Conservation (phyloP, 2,329 filamentous ascomycete species). For the Bertia moriformis region DNA sequence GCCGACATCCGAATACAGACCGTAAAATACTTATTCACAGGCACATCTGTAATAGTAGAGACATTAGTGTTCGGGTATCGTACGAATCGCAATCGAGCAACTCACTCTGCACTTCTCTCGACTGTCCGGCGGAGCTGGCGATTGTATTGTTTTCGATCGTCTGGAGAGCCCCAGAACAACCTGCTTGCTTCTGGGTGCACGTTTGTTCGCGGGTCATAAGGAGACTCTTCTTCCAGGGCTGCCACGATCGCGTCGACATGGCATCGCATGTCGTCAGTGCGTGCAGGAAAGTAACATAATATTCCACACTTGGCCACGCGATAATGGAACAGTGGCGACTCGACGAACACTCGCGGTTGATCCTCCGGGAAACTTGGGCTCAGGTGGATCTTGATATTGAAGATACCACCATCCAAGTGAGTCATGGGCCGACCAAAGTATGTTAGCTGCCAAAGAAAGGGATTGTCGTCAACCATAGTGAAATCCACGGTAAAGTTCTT, state of each 20-base stretch:
- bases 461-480: slow-evolving; percentile 64
- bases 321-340: slow-evolving; percentile 76
- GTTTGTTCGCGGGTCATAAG: slow-evolving; percentile 77
- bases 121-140: slow-evolving; percentile 67
- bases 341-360: slow-evolving; percentile 69
- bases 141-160: slow-evolving; percentile 74
- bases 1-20: too few species aligned
- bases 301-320: slow-evolving; percentile 68
- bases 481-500: slow-evolving; percentile 62
- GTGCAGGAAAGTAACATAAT: slow-evolving; percentile 63
- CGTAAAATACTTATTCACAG: too few species aligned
- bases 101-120: slow-evolving; percentile 50
- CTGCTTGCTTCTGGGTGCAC: slow-evolving; percentile 77
- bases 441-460: slow-evolving; percentile 76
- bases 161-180: slow-evolving; percentile 69
- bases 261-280: slow-evolving; percentile 61
- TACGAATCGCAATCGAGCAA: too few species aligned
- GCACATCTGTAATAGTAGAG: too few species aligned
- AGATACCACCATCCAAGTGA: slow-evolving; percentile 80
- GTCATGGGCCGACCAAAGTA: slow-evolving; percentile 89
- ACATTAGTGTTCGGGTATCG: too few species aligned
- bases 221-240: slow-evolving; percentile 71
- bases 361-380: slow-evolving; percentile 78
- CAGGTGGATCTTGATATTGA: slow-evolving; percentile 65
- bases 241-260: slow-evolving; percentile 76